Conservation (phyloP, 225 moss, liverwort and hornwort genomes). For the Pleurozium schreberi region DNA sequence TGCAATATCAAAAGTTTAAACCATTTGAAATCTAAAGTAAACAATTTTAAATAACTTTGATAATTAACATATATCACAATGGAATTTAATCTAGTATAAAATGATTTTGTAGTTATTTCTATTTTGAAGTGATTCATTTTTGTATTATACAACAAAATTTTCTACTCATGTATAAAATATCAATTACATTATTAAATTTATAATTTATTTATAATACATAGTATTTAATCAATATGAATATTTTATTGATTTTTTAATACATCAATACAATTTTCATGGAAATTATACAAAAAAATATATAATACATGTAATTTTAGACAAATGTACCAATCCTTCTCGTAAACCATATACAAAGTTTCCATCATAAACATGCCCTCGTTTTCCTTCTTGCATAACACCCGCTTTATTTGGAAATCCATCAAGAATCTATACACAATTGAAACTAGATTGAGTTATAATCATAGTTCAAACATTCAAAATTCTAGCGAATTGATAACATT, state of each 20-base stretch:
- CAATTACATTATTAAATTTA: background rate
- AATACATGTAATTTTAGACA: background rate
- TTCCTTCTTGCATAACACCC: constrained; percentile 14
- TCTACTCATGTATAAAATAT: background rate
- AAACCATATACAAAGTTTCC: constrained; percentile 14
- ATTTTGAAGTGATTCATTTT: background rate
- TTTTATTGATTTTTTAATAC: no score
- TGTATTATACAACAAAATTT: background rate
- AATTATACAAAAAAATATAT: background rate
- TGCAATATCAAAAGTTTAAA: background rate
- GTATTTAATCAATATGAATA: background rate
- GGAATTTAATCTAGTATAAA: background rate
- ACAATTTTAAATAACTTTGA: background rate
- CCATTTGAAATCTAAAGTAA: background rate
- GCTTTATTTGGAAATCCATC: constrained; percentile 21
- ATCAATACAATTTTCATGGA: background rate
- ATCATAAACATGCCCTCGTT: background rate
- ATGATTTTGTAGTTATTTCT: background rate
- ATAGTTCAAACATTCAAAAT: background rate
- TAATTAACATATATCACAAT: background rate
- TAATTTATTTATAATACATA: background rate
- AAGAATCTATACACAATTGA: background rate
- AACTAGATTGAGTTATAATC: background rate
- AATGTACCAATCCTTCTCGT: constrained; percentile 19
- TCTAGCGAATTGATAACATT: no score